Evolutionary conservation across 148 eudicot genomes (phyloP).

Genomic region (Cornus kousa): DNA sequence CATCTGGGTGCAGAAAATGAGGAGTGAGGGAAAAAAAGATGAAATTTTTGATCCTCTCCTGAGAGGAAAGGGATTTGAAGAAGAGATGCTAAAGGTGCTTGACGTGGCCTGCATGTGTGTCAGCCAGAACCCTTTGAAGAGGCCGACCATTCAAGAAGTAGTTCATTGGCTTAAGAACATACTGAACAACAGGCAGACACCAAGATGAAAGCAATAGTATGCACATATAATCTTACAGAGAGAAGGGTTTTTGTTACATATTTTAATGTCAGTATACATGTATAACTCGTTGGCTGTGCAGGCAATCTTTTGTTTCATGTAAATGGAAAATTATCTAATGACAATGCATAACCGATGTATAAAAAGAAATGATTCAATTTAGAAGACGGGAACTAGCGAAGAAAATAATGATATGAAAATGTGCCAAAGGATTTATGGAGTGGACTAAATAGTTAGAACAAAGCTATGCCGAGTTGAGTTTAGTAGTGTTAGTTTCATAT

Average conservation of each 20-base stretch:
- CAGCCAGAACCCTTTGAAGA: constrained; percentile 58
- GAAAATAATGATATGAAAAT: background rate
- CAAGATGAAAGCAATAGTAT: constrained; percentile 24
- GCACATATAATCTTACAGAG: background rate
- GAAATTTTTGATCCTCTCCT: constrained; percentile 63
- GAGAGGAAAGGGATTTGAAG: constrained; percentile 68
- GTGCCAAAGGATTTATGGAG: too few relatives aligned
- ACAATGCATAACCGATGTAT: background rate
- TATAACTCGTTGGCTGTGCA: background rate
- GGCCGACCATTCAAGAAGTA: constrained; percentile 80
- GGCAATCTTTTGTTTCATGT: background rate
- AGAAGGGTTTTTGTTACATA: constrained; percentile 3
- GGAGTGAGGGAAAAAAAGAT: constrained; percentile 63
- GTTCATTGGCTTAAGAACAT: constrained; percentile 66
- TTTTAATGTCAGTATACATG: constrained; percentile 7
- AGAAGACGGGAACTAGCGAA: background rate
- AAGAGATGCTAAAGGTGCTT: constrained; percentile 75
- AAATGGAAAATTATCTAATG: background rate
- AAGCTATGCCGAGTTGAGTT: too few relatives aligned
- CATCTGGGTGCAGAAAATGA: constrained; percentile 76
- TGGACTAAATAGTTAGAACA: too few relatives aligned
- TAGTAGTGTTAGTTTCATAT: too few relatives aligned
- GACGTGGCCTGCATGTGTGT: constrained; percentile 85
- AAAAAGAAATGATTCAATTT: background rate
- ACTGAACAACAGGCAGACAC: constrained; percentile 30